Conservation (phyloP, 441 rosid genomes). For the Theobroma grandiflorum region DNA sequence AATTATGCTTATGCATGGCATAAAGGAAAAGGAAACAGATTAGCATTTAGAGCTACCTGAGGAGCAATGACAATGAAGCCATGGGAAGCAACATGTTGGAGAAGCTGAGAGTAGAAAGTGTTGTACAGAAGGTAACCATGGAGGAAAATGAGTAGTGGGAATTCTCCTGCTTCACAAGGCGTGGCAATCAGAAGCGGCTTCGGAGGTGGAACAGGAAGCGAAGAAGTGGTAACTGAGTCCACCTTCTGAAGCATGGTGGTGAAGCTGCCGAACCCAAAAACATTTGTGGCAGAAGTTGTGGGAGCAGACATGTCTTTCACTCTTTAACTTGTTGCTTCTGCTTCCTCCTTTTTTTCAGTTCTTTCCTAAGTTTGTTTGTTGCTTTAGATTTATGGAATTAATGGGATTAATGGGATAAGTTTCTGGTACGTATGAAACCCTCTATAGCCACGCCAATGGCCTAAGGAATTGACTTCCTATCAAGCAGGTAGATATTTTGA, state of each 20-base stretch:
- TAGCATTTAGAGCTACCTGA: constrained; percentile 49
- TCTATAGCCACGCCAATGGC: no score
- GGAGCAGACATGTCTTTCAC: constrained; percentile 31
- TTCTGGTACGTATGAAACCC: background rate
- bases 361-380: background rate
- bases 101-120: constrained; percentile 84
- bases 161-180: constrained; percentile 70
- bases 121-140: constrained; percentile 80
- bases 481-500: no score
- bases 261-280: constrained; percentile 63
- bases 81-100: constrained; percentile 85
- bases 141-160: constrained; percentile 72
- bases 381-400: background rate
- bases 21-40: background rate
- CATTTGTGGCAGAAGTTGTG: constrained; percentile 37
- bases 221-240: constrained; percentile 32
- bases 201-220: constrained; percentile 53
- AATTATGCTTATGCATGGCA: background rate
- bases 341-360: background rate
- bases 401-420: constrained; percentile 12
- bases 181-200: constrained; percentile 72
- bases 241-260: constrained; percentile 47
- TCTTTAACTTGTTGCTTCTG: background rate
- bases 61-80: constrained; percentile 91
- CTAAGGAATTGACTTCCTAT: no score